Percentiles rank a stretch among this genome's conserved stretches.
These are phyloP conservation scores for Neofusicoccum umdonicola DNA, from an alignment of 2,329 filamentous ascomycete species.

Conservation along the genomic window DNA sequence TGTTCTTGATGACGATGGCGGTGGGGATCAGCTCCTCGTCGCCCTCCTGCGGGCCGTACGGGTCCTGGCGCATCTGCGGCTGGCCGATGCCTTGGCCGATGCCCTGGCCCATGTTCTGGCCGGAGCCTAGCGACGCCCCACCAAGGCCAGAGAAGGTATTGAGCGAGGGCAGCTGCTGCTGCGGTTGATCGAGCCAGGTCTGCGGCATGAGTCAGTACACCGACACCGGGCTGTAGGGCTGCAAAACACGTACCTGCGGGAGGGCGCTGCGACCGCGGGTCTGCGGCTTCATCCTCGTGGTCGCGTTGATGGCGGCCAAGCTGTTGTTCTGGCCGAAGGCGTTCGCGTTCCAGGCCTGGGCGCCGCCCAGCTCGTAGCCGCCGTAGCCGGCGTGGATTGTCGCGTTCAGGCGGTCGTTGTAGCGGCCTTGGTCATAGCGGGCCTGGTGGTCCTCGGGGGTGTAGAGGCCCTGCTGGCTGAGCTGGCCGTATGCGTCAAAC, in stretches of 20 bases:
- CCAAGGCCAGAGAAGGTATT: slow-evolving; percentile 40
- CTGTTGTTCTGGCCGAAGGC: slow-evolving; percentile 66
- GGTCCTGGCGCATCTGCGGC: slow-evolving; percentile 40
- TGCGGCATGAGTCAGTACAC: slow-evolving; percentile 33
- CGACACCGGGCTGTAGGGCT: slow-evolving; percentile 1
- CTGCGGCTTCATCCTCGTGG: slow-evolving; percentile 55
- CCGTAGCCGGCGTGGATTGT: slow-evolving; percentile 60
- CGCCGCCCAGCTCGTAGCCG: slow-evolving; percentile 65
- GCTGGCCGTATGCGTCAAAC: slow-evolving; percentile 70
- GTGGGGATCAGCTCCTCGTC: slow-evolving; percentile 93
- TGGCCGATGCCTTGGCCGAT: slow-evolving; percentile 13
- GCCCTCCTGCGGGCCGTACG: slow-evolving; percentile 50
- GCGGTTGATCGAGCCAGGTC: slow-evolving; percentile 62
- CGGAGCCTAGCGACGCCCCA: slow-evolving; percentile 26
- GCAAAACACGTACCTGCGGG: slow-evolving; percentile 63
- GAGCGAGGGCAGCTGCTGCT: slow-evolving; percentile 44
- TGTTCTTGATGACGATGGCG: slow-evolving; percentile 99
- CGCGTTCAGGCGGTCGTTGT: slow-evolving; percentile 59
- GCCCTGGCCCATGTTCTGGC: slow-evolving; percentile 8
- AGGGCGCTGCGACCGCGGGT: slow-evolving; percentile 59
- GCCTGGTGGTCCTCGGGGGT: slow-evolving; percentile 63
- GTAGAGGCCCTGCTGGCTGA: slow-evolving; percentile 62
- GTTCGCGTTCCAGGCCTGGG: slow-evolving; percentile 78
- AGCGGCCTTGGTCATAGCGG: slow-evolving; percentile 52
- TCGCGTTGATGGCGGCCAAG: slow-evolving; percentile 59